A percentile compares a stretch with the other conserved stretches of the same genome.
Evolutionary conservation across 306 rosid species (phyloP).

Genomic region (Acmispon strigosus): DNA sequence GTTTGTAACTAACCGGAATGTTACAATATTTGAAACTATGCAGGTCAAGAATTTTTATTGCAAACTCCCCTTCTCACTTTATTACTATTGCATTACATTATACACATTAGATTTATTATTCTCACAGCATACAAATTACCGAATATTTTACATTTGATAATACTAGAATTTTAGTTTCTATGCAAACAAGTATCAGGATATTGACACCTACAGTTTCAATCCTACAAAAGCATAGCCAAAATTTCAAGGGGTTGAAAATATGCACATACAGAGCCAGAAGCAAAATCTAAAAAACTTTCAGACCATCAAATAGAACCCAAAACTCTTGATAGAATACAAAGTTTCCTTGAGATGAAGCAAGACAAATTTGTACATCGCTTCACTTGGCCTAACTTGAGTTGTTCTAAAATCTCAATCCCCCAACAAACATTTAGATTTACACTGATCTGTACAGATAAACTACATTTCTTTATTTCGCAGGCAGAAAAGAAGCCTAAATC

Average conservation of each 20-base stretch:
- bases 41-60: neutral
- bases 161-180: neutral
- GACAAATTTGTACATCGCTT: slow-evolving; percentile 19
- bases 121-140: neutral
- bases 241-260: neutral
- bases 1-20: no score
- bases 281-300: neutral
- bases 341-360: slow-evolving; percentile 16
- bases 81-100: no score
- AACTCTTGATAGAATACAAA: neutral
- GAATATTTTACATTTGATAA: neutral
- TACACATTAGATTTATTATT: neutral
- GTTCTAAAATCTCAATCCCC: slow-evolving; percentile 27
- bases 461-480: slow-evolving; percentile 10
- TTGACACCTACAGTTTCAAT: neutral
- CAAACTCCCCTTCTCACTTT: neutral
- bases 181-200: neutral
- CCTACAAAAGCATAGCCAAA: neutral
- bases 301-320: neutral
- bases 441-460: slow-evolving; percentile 23
- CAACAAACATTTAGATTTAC: slow-evolving; percentile 13
- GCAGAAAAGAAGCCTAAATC: neutral
- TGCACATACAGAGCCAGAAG: neutral
- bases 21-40: no score
- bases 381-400: neutral